Evolutionary conservation across 1,284 basidiomycete genomes (phyloP), one percentile per base, ranked within the genome.

Genomic region (Leccinum fallax): DNA sequence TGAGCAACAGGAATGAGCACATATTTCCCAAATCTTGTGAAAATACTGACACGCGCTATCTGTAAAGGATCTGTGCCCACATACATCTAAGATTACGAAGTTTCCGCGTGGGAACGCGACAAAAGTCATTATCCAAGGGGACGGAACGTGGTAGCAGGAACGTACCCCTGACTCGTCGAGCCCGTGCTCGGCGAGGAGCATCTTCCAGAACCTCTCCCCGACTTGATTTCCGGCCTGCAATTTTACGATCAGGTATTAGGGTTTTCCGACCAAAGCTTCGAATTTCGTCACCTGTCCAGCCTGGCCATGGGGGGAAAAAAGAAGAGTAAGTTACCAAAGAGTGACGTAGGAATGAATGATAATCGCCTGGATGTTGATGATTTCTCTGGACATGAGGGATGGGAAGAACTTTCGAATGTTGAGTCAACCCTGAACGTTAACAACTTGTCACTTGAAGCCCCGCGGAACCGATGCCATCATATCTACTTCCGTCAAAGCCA

Each of bases 171-270:
- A 78, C 19, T 83, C 76, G 69, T 92, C 85, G 40, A 94, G 79
- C 1, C 90, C 91, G 75, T 94, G 91, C 77, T 94, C 91, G 11
- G 85, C 85, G n/a, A 94, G 79, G 55, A 93, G 80, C 83, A 87
- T 86, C 64, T 84, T 79, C 91, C 91, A 93, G 71, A 93, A 93
- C 53, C 80, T 80, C 71, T 90, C 90, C 57, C 90, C 90, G 46
- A 91, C 83, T 80, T 95, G 90, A 76, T 88, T 89, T 63, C 85
- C 85, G 48, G 88, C 89, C 85, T 90, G 66, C 40, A 65, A 55
- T 21, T 58, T 64, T 66, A 61, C 10, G n/a, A 60, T 65, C 53
- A 66, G 61, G 62, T 9, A 60, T 65, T 64, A 70, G 63, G 61
- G 61, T 64, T 63, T 16, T 4, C 5, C n/a, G 21, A n/a, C 2